Percentiles rank a stretch among this genome's conserved stretches.
phyloP scores from a whole-genome alignment of 164 flowering plant genomes.

The Chimonanthus salicifolius region DNA sequence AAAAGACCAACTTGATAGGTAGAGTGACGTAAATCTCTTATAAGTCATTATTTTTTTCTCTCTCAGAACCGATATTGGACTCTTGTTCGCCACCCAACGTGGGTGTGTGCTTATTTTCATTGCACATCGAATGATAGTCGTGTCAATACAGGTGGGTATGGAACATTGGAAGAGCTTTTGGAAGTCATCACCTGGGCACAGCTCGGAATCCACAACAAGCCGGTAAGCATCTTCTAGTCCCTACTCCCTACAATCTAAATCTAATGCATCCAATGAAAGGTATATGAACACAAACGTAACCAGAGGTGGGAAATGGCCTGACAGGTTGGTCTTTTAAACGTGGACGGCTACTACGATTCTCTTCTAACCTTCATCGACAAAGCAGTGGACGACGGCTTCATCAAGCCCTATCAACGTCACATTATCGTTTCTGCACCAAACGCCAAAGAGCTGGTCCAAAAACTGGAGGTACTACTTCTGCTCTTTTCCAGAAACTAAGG shows the following conservation, averaged over 20 bases:
- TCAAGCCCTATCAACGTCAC: slow-evolving; percentile 45
- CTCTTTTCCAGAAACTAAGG: not conserved
- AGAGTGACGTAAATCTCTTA: too few relatives aligned
- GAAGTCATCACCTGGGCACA: slow-evolving; percentile 21
- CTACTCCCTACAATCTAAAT: too few relatives aligned
- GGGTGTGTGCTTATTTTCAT: too few relatives aligned
- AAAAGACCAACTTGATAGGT: too few relatives aligned
- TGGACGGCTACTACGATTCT: slow-evolving; percentile 57
- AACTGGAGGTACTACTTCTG: slow-evolving; percentile 40
- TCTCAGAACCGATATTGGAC: too few relatives aligned
- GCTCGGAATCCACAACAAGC: slow-evolving; percentile 14
- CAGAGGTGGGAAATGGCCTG: too few relatives aligned
- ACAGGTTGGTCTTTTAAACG: slow-evolving; percentile 62
- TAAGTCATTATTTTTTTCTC: too few relatives aligned
- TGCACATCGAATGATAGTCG: too few relatives aligned
- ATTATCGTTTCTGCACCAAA: slow-evolving; percentile 57
- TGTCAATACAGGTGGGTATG: slow-evolving; percentile 13
- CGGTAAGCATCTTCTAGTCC: not conserved
- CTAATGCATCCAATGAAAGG: too few relatives aligned
- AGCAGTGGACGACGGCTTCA: slow-evolving; percentile 67
- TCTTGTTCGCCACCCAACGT: too few relatives aligned
- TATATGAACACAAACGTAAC: too few relatives aligned
- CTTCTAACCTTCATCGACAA: slow-evolving; percentile 58
- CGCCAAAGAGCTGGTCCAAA: slow-evolving; percentile 52
- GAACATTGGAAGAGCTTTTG: slow-evolving; percentile 14